Percentiles rank a stretch among this genome's conserved stretches.
Conservation (phyloP, 768 basidiomycete genomes). For the Lactifluus pinguis region DNA sequence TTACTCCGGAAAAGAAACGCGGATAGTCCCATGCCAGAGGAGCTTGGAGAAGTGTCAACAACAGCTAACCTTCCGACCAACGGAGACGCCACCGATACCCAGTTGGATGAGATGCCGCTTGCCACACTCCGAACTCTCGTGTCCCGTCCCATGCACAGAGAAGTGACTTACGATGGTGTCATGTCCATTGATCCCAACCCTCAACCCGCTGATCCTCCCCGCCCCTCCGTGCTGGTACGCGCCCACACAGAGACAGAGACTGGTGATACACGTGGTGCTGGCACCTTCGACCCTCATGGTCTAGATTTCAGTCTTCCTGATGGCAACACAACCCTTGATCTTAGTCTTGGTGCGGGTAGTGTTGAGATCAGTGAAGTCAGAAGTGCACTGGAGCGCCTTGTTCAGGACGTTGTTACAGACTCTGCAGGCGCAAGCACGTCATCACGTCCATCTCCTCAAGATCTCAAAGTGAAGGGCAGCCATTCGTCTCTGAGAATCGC, state of each 20-base stretch:
- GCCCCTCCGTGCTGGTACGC: conserved; percentile 22
- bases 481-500: conserved; percentile 23
- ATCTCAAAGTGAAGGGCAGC: conserved; percentile 17
- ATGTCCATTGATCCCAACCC: conserved; percentile 28
- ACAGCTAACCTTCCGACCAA: not conserved
- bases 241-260: conserved; percentile 21
- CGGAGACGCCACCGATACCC: not conserved
- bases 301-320: conserved; percentile 20
- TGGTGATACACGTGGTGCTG: conserved; percentile 4
- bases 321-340: conserved; percentile 2
- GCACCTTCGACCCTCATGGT: conserved; percentile 17
- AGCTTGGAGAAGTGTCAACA: not conserved
- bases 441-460: conserved; percentile 9
- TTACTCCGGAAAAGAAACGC: conserved; percentile 37
- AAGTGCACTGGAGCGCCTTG: conserved; percentile 34
- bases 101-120: not conserved
- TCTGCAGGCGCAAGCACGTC: conserved; percentile 4
- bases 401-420: conserved; percentile 27
- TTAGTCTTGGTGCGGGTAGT: conserved; percentile 10
- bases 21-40: conserved; percentile 32
- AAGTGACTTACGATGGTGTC: conserved; percentile 27
- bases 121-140: not conserved
- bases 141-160: conserved; percentile 4
- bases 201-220: conserved; percentile 28
- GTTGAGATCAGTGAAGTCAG: conserved; percentile 28